These are phyloP conservation scores for Zychaea mexicana DNA, from an alignment of 371 early-diverging fungal genomes.

Conservation along the genomic window DNA sequence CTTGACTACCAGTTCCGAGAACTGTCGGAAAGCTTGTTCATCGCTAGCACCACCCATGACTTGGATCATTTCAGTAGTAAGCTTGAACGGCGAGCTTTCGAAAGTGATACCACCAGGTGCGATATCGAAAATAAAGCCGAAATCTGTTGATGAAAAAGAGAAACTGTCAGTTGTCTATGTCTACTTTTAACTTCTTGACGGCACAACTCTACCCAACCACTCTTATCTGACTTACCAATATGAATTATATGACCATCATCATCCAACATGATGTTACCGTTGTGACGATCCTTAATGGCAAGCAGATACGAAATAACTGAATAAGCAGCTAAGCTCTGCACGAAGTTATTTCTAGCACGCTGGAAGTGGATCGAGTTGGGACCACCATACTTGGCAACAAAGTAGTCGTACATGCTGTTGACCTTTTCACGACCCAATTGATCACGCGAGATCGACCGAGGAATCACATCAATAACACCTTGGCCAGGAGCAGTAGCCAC, in stretches of 20 bases:
- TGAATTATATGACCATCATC: slow-evolving; percentile 97
- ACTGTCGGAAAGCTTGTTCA: slow-evolving; percentile 84
- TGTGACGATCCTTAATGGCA: slow-evolving; percentile 99
- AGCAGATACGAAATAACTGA: slow-evolving; percentile 95
- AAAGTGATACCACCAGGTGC: slow-evolving; percentile 99
- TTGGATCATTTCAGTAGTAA: slow-evolving; percentile 97
- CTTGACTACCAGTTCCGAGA: slow-evolving; percentile 90
- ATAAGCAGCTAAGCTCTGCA: slow-evolving; percentile 96
- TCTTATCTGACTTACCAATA: slow-evolving; percentile 71
- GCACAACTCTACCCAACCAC: neutral
- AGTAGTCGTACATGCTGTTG: slow-evolving; percentile 96
- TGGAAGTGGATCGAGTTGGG: slow-evolving; percentile 89
- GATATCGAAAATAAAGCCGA: slow-evolving; percentile 99
- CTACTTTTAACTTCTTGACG: neutral
- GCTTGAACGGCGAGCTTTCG: slow-evolving; percentile 97
- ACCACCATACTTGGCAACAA: slow-evolving; percentile 94
- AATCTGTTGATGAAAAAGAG: slow-evolving; percentile 63
- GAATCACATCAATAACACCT: slow-evolving; percentile 99
- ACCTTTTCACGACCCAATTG: slow-evolving; percentile 98
- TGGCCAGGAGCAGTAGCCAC: slow-evolving; percentile 98
- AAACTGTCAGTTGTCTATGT: neutral
- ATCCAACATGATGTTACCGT: slow-evolving; percentile 99
- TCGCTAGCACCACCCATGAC: slow-evolving; percentile 92
- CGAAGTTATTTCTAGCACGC: slow-evolving; percentile 94
- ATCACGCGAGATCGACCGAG: slow-evolving; percentile 97